Base-by-base conservation (phyloP, 345 rosid species). In the Leavenworthia alabamica region DNA sequence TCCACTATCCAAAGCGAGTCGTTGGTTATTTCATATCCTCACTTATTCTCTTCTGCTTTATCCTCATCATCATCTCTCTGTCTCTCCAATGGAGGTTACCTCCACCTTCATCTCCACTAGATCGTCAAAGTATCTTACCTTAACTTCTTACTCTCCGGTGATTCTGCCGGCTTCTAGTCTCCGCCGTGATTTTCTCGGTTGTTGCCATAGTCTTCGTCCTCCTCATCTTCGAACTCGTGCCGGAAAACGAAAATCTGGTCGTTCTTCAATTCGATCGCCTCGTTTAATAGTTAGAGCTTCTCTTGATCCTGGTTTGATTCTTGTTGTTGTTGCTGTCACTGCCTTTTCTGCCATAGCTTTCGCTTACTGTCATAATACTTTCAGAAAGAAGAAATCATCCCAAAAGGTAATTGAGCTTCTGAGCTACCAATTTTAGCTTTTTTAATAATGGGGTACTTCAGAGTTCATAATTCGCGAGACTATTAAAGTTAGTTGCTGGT, bases 291-390 rank as follows among this genome's bases (percentile, higher is more conserved):
- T 76, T 62, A 71, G 62, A 55, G 88, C 92, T 48, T 87, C 95
- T 41, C 2, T 81, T 6, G 72, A 66, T 50, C 53, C 86, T 19
- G 73, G 75, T 61, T 64, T 79, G 31, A 63, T 73, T 47, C 68
- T 84, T 22, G 47, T 82, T n/a, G 76, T 78, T 17, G 85, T 82
- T 1, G 86, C 88, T 51, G 83, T 83, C 5, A 76, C 85, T 22
- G 65, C 92, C 1, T 60, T 88, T 47, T 79, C 91, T 9, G 88
- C 90, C 29, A 37, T 84, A 15, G 77, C 84, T 12, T 29, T 85
- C 19, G 80, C 85, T 58, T 85, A 72, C 67, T 80, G 75, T 19
- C 73, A 84, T 46, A 72, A 41, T 35, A 47, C 64, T 49, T 55
- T 37, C 52, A 62, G 56, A 26, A 73, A 69, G 57, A 75, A 65